These are phyloP conservation scores for Puccinia hordei DNA, from an alignment of 1,284 basidiomycete genomes.

Conservation along the genomic window DNA sequence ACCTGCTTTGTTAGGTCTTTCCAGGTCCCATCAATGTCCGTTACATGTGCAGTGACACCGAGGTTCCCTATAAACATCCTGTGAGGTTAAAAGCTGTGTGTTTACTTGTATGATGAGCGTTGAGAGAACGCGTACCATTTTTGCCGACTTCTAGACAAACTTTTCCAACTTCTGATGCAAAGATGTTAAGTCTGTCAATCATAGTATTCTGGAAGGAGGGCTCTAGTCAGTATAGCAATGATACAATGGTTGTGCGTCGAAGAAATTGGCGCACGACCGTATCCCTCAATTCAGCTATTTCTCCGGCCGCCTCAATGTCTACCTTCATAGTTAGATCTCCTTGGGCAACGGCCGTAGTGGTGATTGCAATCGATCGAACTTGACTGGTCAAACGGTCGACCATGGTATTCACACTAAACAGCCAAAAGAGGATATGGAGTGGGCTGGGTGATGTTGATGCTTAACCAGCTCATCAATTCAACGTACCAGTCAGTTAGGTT, in stretches of 20 bases:
- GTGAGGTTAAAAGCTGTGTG: background rate
- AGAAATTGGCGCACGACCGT: conserved; percentile 63
- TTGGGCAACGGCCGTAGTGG: conserved; percentile 91
- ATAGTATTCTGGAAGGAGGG: conserved; percentile 66
- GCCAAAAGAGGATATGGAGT: conserved; percentile 47
- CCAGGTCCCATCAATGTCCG: conserved; percentile 96
- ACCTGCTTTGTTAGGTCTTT: conserved; percentile 89
- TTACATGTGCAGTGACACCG: conserved; percentile 95
- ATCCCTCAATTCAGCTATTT: conserved; percentile 84
- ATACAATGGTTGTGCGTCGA: background rate
- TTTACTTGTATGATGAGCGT: too few species aligned
- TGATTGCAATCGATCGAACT: conserved; percentile 90
- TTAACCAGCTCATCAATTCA: conserved; percentile 66
- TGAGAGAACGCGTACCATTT: conserved; percentile 66
- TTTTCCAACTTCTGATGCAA: conserved; percentile 90
- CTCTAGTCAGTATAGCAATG: conserved; percentile 10
- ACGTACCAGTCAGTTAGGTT: conserved; percentile 91
- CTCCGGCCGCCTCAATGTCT: conserved; percentile 86
- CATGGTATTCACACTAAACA: conserved; percentile 62
- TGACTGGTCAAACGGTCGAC: conserved; percentile 75
- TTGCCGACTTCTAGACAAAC: conserved; percentile 93
- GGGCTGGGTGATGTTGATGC: conserved; percentile 70
- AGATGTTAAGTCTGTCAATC: conserved; percentile 93
- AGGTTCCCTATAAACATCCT: conserved; percentile 65
- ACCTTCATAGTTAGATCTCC: conserved; percentile 95